Conservation (phyloP, 140 eudicot species). For the Erigeron philadelphicus region DNA sequence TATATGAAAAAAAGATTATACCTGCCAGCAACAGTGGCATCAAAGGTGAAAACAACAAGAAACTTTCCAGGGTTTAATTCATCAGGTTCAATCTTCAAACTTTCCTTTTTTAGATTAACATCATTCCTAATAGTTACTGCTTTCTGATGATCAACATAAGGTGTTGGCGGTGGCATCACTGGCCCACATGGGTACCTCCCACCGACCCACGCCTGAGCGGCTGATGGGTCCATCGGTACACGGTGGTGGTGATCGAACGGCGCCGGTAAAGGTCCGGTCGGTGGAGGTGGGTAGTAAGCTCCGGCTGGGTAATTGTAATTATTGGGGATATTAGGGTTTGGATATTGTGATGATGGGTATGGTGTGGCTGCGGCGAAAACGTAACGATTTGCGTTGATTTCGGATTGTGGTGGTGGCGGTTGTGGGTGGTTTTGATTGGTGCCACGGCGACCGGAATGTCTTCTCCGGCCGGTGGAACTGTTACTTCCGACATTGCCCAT, state of each 20-base stretch:
- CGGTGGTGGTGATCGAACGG: slow-evolving; percentile 73
- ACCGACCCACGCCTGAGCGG: slow-evolving; percentile 53
- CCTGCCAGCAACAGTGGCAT: slow-evolving; percentile 95
- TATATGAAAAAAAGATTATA: slow-evolving; percentile 16
- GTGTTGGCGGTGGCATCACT: slow-evolving; percentile 48
- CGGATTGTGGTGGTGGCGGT: slow-evolving; percentile 58
- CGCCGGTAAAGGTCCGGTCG: slow-evolving; percentile 51
- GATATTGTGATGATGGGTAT: slow-evolving; percentile 53
- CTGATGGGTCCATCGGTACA: slow-evolving; percentile 42
- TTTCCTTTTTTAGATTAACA: slow-evolving; percentile 80
- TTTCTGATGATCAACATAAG: slow-evolving; percentile 90
- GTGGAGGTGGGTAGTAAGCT: slow-evolving; percentile 51
- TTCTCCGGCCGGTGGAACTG: slow-evolving; percentile 50
- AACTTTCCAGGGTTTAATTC: slow-evolving; percentile 55
- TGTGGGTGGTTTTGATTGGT: slow-evolving; percentile 46
- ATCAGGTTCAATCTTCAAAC: slow-evolving; percentile 62
- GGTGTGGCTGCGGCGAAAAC: slow-evolving; percentile 94
- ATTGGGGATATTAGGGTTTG: slow-evolving; percentile 38
- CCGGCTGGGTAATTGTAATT: slow-evolving; percentile 55
- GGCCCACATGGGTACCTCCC: slow-evolving; percentile 78
- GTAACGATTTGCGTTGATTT: slow-evolving; percentile 54
- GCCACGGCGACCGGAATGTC: slow-evolving; percentile 53
- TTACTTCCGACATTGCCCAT: slow-evolving; percentile 86
- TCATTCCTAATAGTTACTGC: slow-evolving; percentile 79
- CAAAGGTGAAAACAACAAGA: slow-evolving; percentile 73